These are phyloP conservation scores for Falciphora oryzae DNA, from an alignment of 2,329 filamentous ascomycete genomes.

Conservation along the genomic window DNA sequence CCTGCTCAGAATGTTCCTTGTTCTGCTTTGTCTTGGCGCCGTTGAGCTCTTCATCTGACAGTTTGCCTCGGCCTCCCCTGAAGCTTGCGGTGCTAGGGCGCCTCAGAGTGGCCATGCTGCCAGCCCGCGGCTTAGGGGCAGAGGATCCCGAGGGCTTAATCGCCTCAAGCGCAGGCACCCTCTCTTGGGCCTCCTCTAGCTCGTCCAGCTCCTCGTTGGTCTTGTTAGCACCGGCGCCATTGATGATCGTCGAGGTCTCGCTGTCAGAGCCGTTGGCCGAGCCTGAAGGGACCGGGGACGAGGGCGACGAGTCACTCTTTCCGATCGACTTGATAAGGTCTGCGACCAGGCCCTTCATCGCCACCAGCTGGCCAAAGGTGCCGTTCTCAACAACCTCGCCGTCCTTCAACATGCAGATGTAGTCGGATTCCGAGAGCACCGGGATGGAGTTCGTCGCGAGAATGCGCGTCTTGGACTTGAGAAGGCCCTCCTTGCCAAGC, in stretches of 20 bases:
- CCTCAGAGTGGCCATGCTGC: slow-evolving; percentile 75
- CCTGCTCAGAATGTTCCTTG: slow-evolving; percentile 87
- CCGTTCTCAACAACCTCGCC: slow-evolving; percentile 81
- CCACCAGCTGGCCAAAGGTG: slow-evolving; percentile 84
- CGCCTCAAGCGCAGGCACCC: slow-evolving; percentile 67
- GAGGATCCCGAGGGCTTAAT: slow-evolving; percentile 50
- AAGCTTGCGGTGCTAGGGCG: slow-evolving; percentile 91
- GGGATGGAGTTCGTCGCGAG: slow-evolving; percentile 93
- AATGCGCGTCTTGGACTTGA: slow-evolving; percentile 82
- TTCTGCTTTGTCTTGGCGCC: slow-evolving; percentile 72
- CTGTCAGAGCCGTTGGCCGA: slow-evolving; percentile 42
- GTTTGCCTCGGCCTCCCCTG: slow-evolving; percentile 75
- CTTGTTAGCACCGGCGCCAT: slow-evolving; percentile 38
- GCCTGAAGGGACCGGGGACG: slow-evolving; percentile 25
- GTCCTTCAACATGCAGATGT: slow-evolving; percentile 77
- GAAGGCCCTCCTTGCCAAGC: slow-evolving; percentile 74
- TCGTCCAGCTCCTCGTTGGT: slow-evolving; percentile 62
- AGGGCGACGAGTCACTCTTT: slow-evolving; percentile 42
- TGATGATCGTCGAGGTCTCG: slow-evolving; percentile 53
- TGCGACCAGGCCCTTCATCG: slow-evolving; percentile 86
- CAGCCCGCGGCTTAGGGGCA: slow-evolving; percentile 48
- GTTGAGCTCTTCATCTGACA: slow-evolving; percentile 76
- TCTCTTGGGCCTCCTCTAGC: slow-evolving; percentile 73
- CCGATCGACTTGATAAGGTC: slow-evolving; percentile 75
- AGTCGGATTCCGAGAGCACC: slow-evolving; percentile 83